Percentiles rank a stretch among this genome's conserved stretches.
Evolutionary conservation across 371 early-diverging fungal genomes (phyloP).

Genomic region (Mortierella sp.): DNA sequence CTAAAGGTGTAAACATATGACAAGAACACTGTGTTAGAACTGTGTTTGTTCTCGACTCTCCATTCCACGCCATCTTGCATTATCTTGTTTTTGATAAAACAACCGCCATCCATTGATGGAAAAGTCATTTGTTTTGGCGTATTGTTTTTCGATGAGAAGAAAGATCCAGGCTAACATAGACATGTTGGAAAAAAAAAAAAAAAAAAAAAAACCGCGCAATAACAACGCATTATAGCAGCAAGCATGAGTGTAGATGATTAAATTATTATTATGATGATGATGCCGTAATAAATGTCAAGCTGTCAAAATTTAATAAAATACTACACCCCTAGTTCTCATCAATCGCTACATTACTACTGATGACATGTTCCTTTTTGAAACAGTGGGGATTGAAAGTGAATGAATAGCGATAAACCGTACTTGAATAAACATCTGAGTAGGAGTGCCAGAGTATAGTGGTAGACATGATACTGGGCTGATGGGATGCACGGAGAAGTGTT

Average conservation of each 20-base stretch:
- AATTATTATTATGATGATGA: too few species aligned
- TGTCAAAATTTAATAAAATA: neutral
- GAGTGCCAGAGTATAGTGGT: neutral
- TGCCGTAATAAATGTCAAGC: neutral
- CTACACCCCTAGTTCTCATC: neutral
- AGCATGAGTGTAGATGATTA: neutral
- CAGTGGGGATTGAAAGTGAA: neutral
- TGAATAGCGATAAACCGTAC: neutral
- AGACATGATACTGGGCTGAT: neutral
- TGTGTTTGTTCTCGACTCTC: conserved; percentile 1
- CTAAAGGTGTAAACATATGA: too few species aligned
- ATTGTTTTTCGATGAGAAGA: neutral
- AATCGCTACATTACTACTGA: neutral
- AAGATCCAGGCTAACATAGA: neutral
- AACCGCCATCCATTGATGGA: neutral
- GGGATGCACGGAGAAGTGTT: neutral
- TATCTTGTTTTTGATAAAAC: conserved; percentile 10
- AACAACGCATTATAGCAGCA: neutral
- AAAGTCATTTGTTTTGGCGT: neutral
- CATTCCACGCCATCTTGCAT: conserved; percentile 18
- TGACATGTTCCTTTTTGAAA: neutral
- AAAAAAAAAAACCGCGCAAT: too few species aligned
- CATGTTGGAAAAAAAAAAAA: neutral
- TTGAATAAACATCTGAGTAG: neutral
- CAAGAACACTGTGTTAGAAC: neutral